Percentiles rank a stretch among this genome's conserved stretches.
Conservation (phyloP, 2,329 filamentous ascomycete species). For the Lasiodiplodia sp. region DNA sequence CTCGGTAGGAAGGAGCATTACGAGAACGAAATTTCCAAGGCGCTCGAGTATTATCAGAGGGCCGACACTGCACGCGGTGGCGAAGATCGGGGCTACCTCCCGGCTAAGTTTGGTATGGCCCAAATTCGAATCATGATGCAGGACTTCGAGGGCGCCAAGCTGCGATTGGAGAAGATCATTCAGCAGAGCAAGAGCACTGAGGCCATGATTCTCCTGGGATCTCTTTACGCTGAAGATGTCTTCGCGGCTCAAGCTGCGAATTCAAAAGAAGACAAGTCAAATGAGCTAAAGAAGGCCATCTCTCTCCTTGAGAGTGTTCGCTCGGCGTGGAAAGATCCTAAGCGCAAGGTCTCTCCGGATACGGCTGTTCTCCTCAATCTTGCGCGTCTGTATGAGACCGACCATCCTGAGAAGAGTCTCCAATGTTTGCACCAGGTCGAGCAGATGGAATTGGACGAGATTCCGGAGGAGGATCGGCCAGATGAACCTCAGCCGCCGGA, state of each 20-base stretch:
- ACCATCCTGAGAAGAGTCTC: constrained; percentile 87
- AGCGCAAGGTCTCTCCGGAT: constrained; percentile 82
- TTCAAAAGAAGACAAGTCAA: constrained; percentile 84
- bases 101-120: constrained; percentile 92
- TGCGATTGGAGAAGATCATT: constrained; percentile 91
- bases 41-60: constrained; percentile 85
- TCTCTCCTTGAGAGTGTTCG: constrained; percentile 84
- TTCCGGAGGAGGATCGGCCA: constrained; percentile 68
- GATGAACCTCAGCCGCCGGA: constrained; percentile 54
- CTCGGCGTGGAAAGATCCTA: constrained; percentile 89
- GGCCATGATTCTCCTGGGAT: constrained; percentile 89
- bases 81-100: constrained; percentile 87
- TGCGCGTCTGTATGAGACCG: constrained; percentile 85
- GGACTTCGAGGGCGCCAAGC: constrained; percentile 90
- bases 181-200: constrained; percentile 84
- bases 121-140: constrained; percentile 86
- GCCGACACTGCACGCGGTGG: constrained; percentile 93
- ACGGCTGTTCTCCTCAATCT: constrained; percentile 90
- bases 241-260: constrained; percentile 77
- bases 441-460: constrained; percentile 82
- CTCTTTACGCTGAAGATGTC: constrained; percentile 92
- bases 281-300: constrained; percentile 86
- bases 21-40: constrained; percentile 74
- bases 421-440: constrained; percentile 93
- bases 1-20: constrained; percentile 92